Percentiles rank a stretch among this genome's conserved stretches.
phyloP scores from a whole-genome alignment of 768 basidiomycete genomes.

The Xerocomus spinulosus region DNA sequence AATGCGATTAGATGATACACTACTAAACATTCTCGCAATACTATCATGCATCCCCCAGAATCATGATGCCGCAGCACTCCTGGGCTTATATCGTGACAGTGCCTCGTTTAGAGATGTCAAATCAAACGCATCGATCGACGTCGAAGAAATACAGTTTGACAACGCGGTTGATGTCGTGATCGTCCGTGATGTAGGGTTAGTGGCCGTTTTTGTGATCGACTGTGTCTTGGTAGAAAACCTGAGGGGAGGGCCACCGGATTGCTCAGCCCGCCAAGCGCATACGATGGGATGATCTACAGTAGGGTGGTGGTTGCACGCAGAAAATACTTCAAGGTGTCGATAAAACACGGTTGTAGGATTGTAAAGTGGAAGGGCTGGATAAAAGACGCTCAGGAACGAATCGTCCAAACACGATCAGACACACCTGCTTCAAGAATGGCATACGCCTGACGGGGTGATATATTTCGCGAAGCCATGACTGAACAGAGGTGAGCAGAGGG shows the following conservation, averaged over 20 bases:
- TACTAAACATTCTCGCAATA: constrained; percentile 2
- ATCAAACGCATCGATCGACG: constrained; percentile 20
- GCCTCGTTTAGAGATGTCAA: constrained; percentile 22
- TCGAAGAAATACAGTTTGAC: constrained; percentile 3
- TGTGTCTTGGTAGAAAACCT: constrained; percentile 13
- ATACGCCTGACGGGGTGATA: constrained; percentile 39
- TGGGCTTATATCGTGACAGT: constrained; percentile 24
- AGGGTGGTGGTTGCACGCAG: constrained; percentile 38
- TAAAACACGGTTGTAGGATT: constrained; percentile 45
- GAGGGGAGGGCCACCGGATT: constrained; percentile 14
- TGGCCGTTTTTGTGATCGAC: constrained; percentile 5
- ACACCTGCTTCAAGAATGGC: constrained; percentile 41
- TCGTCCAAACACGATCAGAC: not conserved
- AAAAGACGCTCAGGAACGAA: not conserved
- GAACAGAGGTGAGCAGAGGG: constrained; percentile 1
- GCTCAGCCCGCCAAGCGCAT: constrained; percentile 35
- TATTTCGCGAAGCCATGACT: constrained; percentile 46
- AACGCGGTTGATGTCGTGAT: constrained; percentile 8
- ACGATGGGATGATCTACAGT: constrained; percentile 38
- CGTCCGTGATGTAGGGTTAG: constrained; percentile 8
- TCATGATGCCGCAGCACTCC: constrained; percentile 9
- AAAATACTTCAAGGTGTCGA: constrained; percentile 44
- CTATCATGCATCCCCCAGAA: constrained; percentile 2
- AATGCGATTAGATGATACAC: constrained; percentile 1
- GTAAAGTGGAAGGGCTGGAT: constrained; percentile 50